These are phyloP conservation scores for Hortaea sp. DNA, from an alignment of 2,329 filamentous ascomycete species.

Conservation along the genomic window DNA sequence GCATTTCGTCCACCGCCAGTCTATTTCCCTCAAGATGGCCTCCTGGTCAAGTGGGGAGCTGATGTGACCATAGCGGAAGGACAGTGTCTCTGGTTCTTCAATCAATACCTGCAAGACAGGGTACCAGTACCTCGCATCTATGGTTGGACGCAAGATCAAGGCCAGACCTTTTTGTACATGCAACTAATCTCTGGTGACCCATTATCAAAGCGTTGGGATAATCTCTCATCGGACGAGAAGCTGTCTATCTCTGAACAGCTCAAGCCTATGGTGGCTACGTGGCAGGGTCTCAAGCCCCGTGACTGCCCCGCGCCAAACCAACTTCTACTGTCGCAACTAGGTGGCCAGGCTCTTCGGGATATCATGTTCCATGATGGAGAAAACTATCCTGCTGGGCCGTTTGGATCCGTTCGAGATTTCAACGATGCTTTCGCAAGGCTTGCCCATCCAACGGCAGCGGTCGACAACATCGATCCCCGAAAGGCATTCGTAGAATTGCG, in stretches of 20 bases:
- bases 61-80: neutral
- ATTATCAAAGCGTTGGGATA: neutral
- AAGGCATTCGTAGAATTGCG: neutral
- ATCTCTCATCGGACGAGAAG: conserved; percentile 1
- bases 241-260: neutral
- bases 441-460: neutral
- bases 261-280: neutral
- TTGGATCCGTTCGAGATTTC: neutral
- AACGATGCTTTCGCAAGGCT: neutral
- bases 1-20: neutral
- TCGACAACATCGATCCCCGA: neutral
- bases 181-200: neutral
- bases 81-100: neutral
- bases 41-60: neutral
- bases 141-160: conserved; percentile 1
- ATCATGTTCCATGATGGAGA: neutral
- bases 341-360: neutral
- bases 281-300: neutral
- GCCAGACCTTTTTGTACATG: conserved; percentile 3
- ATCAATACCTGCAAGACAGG: neutral
- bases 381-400: neutral
- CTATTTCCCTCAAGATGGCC: neutral
- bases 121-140: conserved; percentile 1
- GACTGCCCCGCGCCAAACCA: neutral
- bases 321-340: neutral